phyloP scores from a whole-genome alignment of 345 rosid genomes.

The Camelina laxa region DNA sequence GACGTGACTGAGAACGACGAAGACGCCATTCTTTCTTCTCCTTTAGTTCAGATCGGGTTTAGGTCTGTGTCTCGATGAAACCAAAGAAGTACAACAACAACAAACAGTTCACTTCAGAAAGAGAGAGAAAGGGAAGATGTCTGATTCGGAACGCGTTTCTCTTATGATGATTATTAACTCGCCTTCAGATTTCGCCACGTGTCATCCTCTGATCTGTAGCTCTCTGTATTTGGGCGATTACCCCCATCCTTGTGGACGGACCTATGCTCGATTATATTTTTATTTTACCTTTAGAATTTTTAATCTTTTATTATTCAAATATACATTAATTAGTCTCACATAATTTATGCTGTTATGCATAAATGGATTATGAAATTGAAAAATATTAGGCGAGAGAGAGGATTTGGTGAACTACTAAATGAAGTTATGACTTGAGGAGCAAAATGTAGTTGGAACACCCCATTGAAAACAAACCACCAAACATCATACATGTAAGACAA shows the following conservation, averaged over 20 bases:
- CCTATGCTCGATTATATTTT: background rate
- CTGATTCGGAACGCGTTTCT: slow-evolving; percentile 28
- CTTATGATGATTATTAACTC: slow-evolving; percentile 3
- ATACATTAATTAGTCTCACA: slow-evolving; percentile 25
- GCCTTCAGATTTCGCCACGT: slow-evolving; percentile 33
- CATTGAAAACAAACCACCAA: slow-evolving; percentile 33
- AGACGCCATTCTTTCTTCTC: slow-evolving; percentile 43
- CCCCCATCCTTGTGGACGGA: slow-evolving; percentile 14
- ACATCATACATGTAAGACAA: slow-evolving; percentile 29
- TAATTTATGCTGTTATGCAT: slow-evolving; percentile 1
- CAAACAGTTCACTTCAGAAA: slow-evolving; percentile 32
- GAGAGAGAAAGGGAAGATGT: slow-evolving; percentile 22
- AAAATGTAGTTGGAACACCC: slow-evolving; percentile 36
- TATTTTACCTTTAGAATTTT: background rate
- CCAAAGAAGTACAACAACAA: slow-evolving; percentile 42
- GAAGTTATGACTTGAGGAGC: slow-evolving; percentile 31
- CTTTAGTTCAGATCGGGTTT: slow-evolving; percentile 36
- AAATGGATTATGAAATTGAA: background rate
- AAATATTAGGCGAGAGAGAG: background rate
- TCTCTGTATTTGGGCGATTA: slow-evolving; percentile 14
- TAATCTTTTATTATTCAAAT: no score
- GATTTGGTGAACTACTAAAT: slow-evolving; percentile 45
- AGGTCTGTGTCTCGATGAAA: slow-evolving; percentile 52
- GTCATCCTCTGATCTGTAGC: slow-evolving; percentile 17
- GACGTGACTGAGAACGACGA: slow-evolving; percentile 56